Percentiles rank a stretch among this genome's conserved stretches.
Evolutionary conservation across 192 early-diverging fungal genomes (phyloP).

Genomic region (Fimicolochytrium jonesii): DNA sequence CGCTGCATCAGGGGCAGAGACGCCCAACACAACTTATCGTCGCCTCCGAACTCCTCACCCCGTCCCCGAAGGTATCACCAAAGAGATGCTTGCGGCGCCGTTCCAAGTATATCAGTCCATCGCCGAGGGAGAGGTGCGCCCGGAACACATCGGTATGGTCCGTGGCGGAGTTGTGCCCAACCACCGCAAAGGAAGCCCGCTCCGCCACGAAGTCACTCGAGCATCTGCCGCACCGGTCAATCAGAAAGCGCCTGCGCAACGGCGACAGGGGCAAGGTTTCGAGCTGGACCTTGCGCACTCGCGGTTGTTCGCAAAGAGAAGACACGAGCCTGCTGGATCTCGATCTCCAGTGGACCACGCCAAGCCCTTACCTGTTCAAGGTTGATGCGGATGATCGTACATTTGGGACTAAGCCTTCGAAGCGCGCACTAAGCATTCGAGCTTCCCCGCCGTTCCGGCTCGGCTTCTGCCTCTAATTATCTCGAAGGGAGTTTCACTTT

Average conservation of each 20-base stretch:
- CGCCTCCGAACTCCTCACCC: conserved; percentile 17
- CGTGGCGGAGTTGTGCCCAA: conserved; percentile 19
- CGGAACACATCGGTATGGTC: conserved; percentile 19
- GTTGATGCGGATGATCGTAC: no score
- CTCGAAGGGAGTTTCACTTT: no score
- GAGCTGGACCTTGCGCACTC: conserved; percentile 15
- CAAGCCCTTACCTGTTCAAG: no score
- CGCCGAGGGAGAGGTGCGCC: conserved; percentile 19
- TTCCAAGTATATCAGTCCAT: conserved; percentile 21
- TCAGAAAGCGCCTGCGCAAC: background rate
- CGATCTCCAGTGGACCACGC: no score
- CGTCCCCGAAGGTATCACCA: conserved; percentile 26
- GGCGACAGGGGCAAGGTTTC: conserved; percentile 7
- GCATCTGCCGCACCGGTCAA: background rate
- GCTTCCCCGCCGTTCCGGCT: no score
- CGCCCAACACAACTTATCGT: conserved; percentile 16
- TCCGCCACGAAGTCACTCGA: background rate
- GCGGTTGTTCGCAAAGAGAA: conserved; percentile 7
- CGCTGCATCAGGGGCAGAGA: background rate
- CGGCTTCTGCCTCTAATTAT: no score
- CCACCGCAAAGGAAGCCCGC: background rate
- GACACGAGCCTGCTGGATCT: no score
- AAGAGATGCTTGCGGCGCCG: conserved; percentile 28
- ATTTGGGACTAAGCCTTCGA: no score
- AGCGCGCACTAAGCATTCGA: no score